phyloP scores from a whole-genome alignment of 345 rosid genomes.

The Ceriops decandra region DNA sequence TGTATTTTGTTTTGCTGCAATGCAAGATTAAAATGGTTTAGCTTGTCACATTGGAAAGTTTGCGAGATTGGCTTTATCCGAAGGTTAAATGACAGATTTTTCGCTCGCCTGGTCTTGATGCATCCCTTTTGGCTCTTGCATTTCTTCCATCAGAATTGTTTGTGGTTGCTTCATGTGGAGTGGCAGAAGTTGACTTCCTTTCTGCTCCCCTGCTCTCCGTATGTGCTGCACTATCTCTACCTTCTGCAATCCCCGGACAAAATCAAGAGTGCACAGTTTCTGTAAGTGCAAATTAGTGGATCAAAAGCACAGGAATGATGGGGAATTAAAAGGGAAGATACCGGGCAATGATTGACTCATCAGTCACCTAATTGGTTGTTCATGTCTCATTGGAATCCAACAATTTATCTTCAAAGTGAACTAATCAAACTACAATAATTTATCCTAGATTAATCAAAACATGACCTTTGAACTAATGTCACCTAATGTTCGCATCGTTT shows the following conservation, averaged over 20 bases:
- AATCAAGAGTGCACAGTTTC: too few species aligned
- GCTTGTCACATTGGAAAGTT: neutral
- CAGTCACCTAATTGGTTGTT: neutral
- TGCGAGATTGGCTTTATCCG: neutral
- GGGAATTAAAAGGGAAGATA: too few species aligned
- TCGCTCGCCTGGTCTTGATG: slow-evolving; percentile 40
- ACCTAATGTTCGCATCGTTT: neutral
- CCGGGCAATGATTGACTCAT: neutral
- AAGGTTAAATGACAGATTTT: neutral
- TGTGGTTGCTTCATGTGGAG: slow-evolving; percentile 14
- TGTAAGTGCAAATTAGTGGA: too few species aligned
- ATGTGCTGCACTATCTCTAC: slow-evolving; percentile 16
- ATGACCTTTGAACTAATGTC: neutral
- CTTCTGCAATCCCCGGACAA: slow-evolving; percentile 12
- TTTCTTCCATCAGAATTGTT: slow-evolving; percentile 21
- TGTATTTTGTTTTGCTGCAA: slow-evolving; percentile 38
- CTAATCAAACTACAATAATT: neutral
- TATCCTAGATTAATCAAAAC: neutral
- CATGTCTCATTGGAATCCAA: neutral
- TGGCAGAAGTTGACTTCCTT: slow-evolving; percentile 33
- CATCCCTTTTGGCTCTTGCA: slow-evolving; percentile 20
- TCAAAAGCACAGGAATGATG: too few species aligned
- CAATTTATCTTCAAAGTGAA: neutral
- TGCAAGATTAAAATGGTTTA: too few species aligned
- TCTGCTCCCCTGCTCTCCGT: slow-evolving; percentile 24